Percentiles rank a stretch among this genome's conserved stretches.
Conservation (phyloP, 495 filamentous ascomycete genomes). For the Penicillium coffeae region DNA sequence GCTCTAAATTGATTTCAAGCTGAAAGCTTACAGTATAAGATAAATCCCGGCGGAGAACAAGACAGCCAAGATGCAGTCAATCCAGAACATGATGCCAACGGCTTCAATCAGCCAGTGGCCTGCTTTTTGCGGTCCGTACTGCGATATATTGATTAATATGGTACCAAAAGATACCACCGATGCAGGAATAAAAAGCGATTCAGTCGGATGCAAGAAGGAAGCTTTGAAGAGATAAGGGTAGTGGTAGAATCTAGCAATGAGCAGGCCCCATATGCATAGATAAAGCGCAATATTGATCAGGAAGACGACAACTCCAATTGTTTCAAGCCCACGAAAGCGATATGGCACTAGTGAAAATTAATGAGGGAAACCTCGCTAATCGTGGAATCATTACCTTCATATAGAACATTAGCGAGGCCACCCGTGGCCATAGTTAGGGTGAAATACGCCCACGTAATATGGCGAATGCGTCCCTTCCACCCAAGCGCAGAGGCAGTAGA, state of each 20-base stretch:
- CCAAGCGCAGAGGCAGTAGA: slow-evolving; percentile 21
- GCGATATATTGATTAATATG: slow-evolving; percentile 73
- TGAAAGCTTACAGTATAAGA: slow-evolving; percentile 53
- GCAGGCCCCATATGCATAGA: slow-evolving; percentile 60
- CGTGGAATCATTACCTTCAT: slow-evolving; percentile 49
- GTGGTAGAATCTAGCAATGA: slow-evolving; percentile 65
- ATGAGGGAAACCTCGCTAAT: not conserved
- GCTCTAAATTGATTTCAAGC: not conserved
- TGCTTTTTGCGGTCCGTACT: slow-evolving; percentile 66
- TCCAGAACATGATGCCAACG: slow-evolving; percentile 69
- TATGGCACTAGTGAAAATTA: slow-evolving; percentile 55
- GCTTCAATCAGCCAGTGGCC: slow-evolving; percentile 64
- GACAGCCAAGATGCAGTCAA: slow-evolving; percentile 62
- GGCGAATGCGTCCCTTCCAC: slow-evolving; percentile 48
- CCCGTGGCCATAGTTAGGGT: slow-evolving; percentile 81
- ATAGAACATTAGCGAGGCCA: slow-evolving; percentile 74
- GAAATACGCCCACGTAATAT: slow-evolving; percentile 67
- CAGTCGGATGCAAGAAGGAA: slow-evolving; percentile 72
- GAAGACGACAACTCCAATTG: slow-evolving; percentile 70
- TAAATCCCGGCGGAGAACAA: slow-evolving; percentile 67
- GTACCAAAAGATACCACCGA: slow-evolving; percentile 67
- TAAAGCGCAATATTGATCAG: slow-evolving; percentile 73
- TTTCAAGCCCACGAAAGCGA: slow-evolving; percentile 62
- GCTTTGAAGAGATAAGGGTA: slow-evolving; percentile 68
- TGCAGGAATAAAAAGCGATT: slow-evolving; percentile 75